phyloP scores from a whole-genome alignment of 2,329 filamentous ascomycete genomes.

The Sporothrix globosa region DNA sequence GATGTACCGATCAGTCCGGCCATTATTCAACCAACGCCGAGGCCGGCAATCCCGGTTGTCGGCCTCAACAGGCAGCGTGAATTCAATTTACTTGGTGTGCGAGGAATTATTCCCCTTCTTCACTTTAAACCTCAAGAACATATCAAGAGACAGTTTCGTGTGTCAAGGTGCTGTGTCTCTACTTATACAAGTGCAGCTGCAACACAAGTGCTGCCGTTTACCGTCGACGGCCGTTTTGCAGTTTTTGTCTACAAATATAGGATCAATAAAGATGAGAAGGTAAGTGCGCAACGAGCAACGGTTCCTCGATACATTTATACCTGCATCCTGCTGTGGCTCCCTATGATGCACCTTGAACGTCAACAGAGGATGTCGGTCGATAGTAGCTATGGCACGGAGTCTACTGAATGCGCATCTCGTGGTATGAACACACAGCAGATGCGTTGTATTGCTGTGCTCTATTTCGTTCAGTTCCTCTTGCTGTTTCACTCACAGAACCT shows the following conservation, averaged over 20 bases:
- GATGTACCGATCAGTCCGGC: too few species aligned
- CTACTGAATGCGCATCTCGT: neutral
- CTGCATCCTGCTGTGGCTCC: neutral
- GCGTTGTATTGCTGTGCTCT: neutral
- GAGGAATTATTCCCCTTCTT: too few species aligned
- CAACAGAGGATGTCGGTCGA: neutral
- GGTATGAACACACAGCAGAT: neutral
- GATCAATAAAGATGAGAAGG: neutral
- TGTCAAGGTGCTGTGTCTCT: neutral
- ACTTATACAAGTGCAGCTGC: neutral
- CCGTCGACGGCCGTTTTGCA: neutral
- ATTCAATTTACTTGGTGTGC: too few species aligned
- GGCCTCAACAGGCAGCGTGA: too few species aligned
- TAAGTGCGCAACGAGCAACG: neutral
- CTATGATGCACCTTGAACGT: neutral
- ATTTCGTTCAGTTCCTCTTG: neutral
- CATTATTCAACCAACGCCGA: too few species aligned
- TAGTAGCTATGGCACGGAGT: neutral
- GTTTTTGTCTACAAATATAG: neutral
- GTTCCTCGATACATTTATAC: neutral
- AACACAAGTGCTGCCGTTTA: neutral
- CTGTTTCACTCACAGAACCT: slow-evolving; percentile 1
- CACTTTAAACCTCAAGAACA: too few species aligned
- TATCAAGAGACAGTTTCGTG: neutral
- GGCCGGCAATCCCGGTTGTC: too few species aligned